Evolutionary conservation across 148 eudicot species (phyloP), one percentile per base, ranked within the genome.

Genomic region (Rhododendron griersonianum): DNA sequence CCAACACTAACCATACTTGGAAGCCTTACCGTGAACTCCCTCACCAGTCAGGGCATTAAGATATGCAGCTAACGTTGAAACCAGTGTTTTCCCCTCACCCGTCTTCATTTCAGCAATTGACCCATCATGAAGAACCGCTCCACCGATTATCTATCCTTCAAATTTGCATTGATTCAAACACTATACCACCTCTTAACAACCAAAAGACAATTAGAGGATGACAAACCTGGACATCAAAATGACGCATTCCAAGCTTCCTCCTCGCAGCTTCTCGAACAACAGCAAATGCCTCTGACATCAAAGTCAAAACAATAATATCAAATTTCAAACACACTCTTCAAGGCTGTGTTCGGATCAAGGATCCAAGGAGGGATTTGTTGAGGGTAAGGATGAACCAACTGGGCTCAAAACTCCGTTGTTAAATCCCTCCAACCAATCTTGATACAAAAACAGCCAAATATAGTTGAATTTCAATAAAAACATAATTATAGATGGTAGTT

Each of bases 21-120:
- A 30, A 85, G 39, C 48, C 89, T 73, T 93, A 98, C 99, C 99
- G 91, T 98, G 99, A 91, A 98, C 98, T 87, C 99, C 98, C 84
- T 97, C 95, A 45, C 97, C 98, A 33, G 95, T 92, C 89, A 98
- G 88, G 88, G 99, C 99, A 94, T 98, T 98, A 73, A 98, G 99
- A 94, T 98, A 98, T 35, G 99, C 99, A 53, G 99, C 96, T 90
- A 98, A 89, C 76, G 99, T 98, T 78, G 99, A 98, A 85, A 98
- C 99, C 90, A 98, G 86, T 19, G 99, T 98, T 90, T 98, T 98
- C 86, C 99, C 99, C 89, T 98, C 99, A 44, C 99, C 99, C 3
- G 99, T 98, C 91, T 98, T 98, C 98, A 98, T 98, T 88, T 98
- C 99, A 63, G 99, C 99, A 81, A 98, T 98, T 82, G 96, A 93